A percentile compares a stretch with the other conserved stretches of the same genome.
phyloP scores from a whole-genome alignment of 2,329 filamentous ascomycete species.

The Fusarium succisae region DNA sequence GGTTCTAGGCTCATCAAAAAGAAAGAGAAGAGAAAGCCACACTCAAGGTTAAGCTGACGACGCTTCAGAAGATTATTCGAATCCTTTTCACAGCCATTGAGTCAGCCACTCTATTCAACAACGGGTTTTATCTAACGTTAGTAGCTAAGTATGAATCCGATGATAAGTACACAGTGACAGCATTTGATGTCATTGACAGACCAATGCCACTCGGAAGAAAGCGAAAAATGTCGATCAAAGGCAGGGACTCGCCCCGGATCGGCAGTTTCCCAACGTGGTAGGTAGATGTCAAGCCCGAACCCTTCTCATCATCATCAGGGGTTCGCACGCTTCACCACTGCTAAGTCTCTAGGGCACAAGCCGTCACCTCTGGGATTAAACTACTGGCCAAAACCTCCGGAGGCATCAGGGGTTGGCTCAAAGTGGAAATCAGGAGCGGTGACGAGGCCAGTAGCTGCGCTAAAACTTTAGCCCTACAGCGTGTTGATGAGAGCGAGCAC shows the following conservation, averaged over 20 bases:
- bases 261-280: conserved; percentile 26
- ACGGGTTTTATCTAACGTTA: not conserved
- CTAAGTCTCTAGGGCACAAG: not conserved
- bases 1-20: not conserved
- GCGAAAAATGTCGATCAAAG: conserved; percentile 21
- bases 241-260: conserved; percentile 28
- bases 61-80: not conserved
- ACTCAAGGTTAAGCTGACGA: not conserved
- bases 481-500: not conserved
- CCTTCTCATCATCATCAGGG: not conserved
- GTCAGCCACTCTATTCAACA: not conserved
- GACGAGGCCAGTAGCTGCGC: not conserved
- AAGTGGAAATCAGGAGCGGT: conserved; percentile 18
- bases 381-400: not conserved
- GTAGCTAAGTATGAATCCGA: not conserved
- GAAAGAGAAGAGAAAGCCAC: not conserved
- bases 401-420: conserved; percentile 1
- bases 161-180: not conserved
- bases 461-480: conserved; percentile 19
- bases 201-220: conserved; percentile 24
- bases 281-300: not conserved
- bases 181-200: conserved; percentile 6
- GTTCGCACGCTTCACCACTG: not conserved
- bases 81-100: not conserved
- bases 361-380: not conserved